Evolutionary conservation across 441 rosid species (phyloP).

Genomic region (Erodium trifolium): DNA sequence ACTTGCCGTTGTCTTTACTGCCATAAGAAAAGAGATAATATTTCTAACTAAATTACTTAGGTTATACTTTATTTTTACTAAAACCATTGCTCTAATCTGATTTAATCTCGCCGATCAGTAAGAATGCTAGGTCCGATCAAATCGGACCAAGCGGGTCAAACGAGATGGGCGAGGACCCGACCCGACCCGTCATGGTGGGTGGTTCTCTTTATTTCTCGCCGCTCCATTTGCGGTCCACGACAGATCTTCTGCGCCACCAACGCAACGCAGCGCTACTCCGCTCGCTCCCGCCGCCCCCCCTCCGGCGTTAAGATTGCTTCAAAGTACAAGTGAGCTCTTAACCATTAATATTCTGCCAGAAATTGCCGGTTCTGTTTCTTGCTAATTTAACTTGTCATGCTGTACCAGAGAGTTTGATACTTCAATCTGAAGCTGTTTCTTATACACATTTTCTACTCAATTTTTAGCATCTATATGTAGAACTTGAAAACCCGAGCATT

Average conservation of each 20-base stretch:
- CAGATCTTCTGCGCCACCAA: not conserved
- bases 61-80: too few species aligned
- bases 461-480: too few species aligned
- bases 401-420: not conserved
- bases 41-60: too few species aligned
- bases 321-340: not conserved
- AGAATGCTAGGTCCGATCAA: not conserved
- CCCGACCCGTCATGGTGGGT: not conserved
- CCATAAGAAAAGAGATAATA: too few species aligned
- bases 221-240: not conserved
- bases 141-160: not conserved
- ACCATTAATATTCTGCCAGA: too few species aligned
- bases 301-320: too few species aligned
- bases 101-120: too few species aligned
- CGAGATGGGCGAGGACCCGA: not conserved
- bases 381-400: not conserved
- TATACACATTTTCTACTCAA: not conserved
- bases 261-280: not conserved
- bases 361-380: too few species aligned
- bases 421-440: too few species aligned
- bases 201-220: not conserved
- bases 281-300: not conserved
- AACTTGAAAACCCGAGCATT: too few species aligned
- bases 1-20: too few species aligned
- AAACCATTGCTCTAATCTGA: too few species aligned